A percentile compares a stretch with the other conserved stretches of the same genome.
Conservation (phyloP, 139 green algal genomes). For the Closterium sp. region DNA sequence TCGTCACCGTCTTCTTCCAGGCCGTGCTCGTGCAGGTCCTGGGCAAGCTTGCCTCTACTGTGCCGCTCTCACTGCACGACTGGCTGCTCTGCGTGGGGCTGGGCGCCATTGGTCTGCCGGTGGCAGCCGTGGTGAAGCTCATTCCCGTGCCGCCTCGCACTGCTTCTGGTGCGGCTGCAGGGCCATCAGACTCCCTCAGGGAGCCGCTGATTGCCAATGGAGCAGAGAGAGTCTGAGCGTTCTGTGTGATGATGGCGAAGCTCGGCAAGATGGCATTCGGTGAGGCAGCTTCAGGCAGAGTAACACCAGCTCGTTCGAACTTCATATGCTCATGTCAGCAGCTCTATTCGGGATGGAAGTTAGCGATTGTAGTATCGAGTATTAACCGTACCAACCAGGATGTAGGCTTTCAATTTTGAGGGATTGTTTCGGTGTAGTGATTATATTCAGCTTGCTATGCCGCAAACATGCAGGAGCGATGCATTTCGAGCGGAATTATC, state of each 20-base stretch:
- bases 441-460: too few relatives aligned
- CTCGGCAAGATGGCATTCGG: not conserved
- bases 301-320: too few relatives aligned
- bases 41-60: slow-evolving; percentile 29
- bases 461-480: too few relatives aligned
- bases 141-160: slow-evolving; percentile 28
- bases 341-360: too few relatives aligned
- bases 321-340: not conserved
- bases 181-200: not conserved
- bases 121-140: slow-evolving; percentile 38
- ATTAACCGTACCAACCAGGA: too few relatives aligned
- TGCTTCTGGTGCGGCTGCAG: not conserved
- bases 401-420: too few relatives aligned
- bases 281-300: not conserved
- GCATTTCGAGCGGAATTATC: too few relatives aligned
- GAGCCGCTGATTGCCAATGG: not conserved
- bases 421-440: too few relatives aligned
- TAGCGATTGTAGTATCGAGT: too few relatives aligned
- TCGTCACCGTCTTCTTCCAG: slow-evolving; percentile 48
- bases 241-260: not conserved
- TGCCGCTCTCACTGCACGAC: slow-evolving; percentile 11
- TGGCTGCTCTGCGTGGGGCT: slow-evolving; percentile 38
- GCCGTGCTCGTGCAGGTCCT: slow-evolving; percentile 46
- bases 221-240: not conserved
- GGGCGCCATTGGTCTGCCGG: slow-evolving; percentile 14